These are phyloP conservation scores for Linnemannia zychae DNA, from an alignment of 192 early-diverging fungal genomes.

Conservation along the genomic window DNA sequence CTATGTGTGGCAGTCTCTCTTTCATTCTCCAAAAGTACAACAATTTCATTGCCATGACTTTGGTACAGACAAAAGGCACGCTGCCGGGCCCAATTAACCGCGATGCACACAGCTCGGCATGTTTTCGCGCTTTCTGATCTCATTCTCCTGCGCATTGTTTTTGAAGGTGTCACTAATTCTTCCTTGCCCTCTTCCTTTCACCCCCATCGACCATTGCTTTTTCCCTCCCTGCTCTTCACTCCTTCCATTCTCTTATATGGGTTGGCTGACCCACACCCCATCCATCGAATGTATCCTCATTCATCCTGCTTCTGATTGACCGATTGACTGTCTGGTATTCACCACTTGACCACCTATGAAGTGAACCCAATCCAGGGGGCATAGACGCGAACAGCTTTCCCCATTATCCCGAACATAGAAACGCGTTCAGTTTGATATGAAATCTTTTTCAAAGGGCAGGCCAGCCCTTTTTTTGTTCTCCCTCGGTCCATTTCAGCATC, in stretches of 20 bases:
- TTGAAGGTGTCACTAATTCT: background rate
- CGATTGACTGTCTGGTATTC: background rate
- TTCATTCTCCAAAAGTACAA: background rate
- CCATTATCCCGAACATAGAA: background rate
- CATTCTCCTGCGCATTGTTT: background rate
- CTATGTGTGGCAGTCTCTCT: background rate
- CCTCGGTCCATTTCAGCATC: constrained; percentile 50
- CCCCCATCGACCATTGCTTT: background rate
- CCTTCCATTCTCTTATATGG: background rate
- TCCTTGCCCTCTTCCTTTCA: background rate
- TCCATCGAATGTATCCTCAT: constrained; percentile 28
- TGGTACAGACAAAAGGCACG: background rate
- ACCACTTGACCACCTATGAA: background rate
- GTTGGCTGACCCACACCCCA: background rate
- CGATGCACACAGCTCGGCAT: background rate
- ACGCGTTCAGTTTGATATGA: constrained; percentile 36
- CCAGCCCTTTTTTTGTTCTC: constrained; percentile 13
- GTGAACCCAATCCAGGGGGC: constrained; percentile 10
- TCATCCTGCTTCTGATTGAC: constrained; percentile 8
- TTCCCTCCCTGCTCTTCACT: background rate
- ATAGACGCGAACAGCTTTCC: no score
- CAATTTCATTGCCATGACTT: background rate
- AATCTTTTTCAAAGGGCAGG: constrained; percentile 1
- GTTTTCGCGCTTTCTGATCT: background rate
- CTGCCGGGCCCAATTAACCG: background rate